Percentiles rank a stretch among this genome's conserved stretches.
Conservation (phyloP, 495 filamentous ascomycete genomes). For the Penicillium arizonense region DNA sequence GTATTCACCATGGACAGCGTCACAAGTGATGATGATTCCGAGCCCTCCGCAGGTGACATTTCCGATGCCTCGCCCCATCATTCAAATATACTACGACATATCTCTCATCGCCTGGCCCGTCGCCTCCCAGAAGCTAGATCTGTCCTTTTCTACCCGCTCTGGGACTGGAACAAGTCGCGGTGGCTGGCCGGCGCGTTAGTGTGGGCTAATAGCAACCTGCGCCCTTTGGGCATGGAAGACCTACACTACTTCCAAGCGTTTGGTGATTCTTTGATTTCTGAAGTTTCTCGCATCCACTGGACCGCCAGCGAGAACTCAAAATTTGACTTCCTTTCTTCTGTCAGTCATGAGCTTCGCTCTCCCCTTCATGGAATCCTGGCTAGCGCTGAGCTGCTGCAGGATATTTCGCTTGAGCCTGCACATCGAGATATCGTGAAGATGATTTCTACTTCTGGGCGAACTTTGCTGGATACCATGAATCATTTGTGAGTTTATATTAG, state of each 20-base stretch:
- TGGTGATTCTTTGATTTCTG: slow-evolving; percentile 58
- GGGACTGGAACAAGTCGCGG: slow-evolving; percentile 56
- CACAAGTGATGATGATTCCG: not conserved
- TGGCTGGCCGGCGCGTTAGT: slow-evolving; percentile 63
- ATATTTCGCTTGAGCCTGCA: slow-evolving; percentile 49
- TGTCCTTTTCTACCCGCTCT: slow-evolving; percentile 58
- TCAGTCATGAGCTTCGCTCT: slow-evolving; percentile 72
- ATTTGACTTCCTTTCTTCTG: slow-evolving; percentile 67
- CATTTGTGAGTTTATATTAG: slow-evolving; percentile 2
- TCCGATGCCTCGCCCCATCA: not conserved
- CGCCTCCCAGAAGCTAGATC: slow-evolving; percentile 51
- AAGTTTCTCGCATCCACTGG: slow-evolving; percentile 54
- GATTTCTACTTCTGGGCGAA: slow-evolving; percentile 53
- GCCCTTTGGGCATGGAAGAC: slow-evolving; percentile 44
- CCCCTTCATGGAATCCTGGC: slow-evolving; percentile 70
- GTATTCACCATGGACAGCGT: slow-evolving; percentile 20
- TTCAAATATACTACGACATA: not conserved
- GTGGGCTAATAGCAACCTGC: slow-evolving; percentile 50
- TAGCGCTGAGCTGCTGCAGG: slow-evolving; percentile 61
- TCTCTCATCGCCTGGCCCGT: slow-evolving; percentile 9
- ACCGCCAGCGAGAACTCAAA: slow-evolving; percentile 54
- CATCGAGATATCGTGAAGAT: slow-evolving; percentile 60
- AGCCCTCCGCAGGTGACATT: not conserved
- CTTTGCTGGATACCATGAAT: slow-evolving; percentile 21
- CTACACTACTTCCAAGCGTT: slow-evolving; percentile 56